Evolutionary conservation across 192 early-diverging fungal species (phyloP).

Genomic region (Podila epicladia): DNA sequence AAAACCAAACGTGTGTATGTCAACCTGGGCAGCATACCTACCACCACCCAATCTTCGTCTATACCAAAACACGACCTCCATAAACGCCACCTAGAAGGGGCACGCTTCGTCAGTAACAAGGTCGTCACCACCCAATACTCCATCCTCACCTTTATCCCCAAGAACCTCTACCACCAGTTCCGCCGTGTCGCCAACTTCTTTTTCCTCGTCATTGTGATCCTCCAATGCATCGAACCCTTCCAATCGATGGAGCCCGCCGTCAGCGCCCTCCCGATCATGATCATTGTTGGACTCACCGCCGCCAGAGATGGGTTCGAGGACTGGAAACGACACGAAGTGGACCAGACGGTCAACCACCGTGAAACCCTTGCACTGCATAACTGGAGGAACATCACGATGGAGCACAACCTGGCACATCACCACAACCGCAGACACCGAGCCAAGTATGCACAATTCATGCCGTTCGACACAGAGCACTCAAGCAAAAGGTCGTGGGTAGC

Average conservation of each 20-base stretch:
- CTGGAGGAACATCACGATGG: conserved; percentile 68
- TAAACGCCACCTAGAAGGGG: conserved; percentile 1
- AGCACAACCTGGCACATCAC: conserved; percentile 1
- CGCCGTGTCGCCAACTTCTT: conserved; percentile 92
- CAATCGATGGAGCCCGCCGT: conserved; percentile 75
- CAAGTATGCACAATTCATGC: conserved; percentile 14
- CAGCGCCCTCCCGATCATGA: conserved; percentile 81
- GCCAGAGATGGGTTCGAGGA: conserved; percentile 94
- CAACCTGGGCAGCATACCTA: background rate
- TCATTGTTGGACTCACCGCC: conserved; percentile 79
- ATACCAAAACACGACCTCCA: background rate
- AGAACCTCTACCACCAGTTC: conserved; percentile 96
- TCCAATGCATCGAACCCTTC: conserved; percentile 74
- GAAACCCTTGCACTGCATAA: conserved; percentile 56
- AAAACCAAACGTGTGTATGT: background rate
- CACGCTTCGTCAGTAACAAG: conserved; percentile 67
- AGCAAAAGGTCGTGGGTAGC: background rate
- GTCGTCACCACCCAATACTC: conserved; percentile 93
- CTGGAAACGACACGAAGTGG: conserved; percentile 81
- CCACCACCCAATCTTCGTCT: background rate
- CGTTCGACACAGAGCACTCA: background rate
- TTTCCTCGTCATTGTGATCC: conserved; percentile 85
- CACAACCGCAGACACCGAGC: conserved; percentile 8
- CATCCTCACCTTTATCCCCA: conserved; percentile 87
- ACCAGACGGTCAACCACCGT: conserved; percentile 78